A percentile compares a stretch with the other conserved stretches of the same genome.
These are phyloP conservation scores for Zancudomyces culisetae DNA, from an alignment of 371 early-diverging fungal species.

Conservation along the genomic window DNA sequence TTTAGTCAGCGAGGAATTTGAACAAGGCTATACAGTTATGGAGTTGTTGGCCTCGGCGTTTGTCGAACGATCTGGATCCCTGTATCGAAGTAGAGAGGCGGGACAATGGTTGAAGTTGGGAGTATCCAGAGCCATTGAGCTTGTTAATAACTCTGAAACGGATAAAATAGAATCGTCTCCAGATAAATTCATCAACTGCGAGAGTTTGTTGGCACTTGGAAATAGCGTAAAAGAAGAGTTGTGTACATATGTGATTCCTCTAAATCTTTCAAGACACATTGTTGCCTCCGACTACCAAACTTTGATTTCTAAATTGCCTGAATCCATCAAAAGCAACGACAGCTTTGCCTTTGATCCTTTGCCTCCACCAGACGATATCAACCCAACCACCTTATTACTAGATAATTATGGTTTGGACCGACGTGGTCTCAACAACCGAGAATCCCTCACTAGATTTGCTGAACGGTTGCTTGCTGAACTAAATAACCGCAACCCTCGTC, in stretches of 20 bases:
- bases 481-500: no score
- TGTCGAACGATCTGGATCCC: conserved; percentile 19
- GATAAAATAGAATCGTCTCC: not conserved
- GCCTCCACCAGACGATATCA: conserved; percentile 39
- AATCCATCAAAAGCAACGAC: conserved; percentile 27
- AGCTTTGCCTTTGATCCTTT: conserved; percentile 54
- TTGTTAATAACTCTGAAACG: not conserved
- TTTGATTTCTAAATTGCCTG: conserved; percentile 33
- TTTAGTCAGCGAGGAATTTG: conserved; percentile 2
- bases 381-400: conserved; percentile 31
- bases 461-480: no score
- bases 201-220: no score
- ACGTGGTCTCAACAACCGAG: no score
- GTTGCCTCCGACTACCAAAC: conserved; percentile 39
- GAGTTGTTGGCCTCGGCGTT: conserved; percentile 20
- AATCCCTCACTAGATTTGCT: no score
- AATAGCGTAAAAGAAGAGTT: conserved; percentile 4
- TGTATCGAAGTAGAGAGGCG: conserved; percentile 21
- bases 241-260: conserved; percentile 27
- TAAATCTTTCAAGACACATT: conserved; percentile 49
- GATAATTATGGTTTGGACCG: no score
- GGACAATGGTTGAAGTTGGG: conserved; percentile 20
- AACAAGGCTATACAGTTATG: conserved; percentile 18
- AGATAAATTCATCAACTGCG: no score
- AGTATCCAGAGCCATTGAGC: conserved; percentile 10